Base-by-base conservation (phyloP, 495 filamentous ascomycete genomes). In the Neurospora hispaniola region DNA sequence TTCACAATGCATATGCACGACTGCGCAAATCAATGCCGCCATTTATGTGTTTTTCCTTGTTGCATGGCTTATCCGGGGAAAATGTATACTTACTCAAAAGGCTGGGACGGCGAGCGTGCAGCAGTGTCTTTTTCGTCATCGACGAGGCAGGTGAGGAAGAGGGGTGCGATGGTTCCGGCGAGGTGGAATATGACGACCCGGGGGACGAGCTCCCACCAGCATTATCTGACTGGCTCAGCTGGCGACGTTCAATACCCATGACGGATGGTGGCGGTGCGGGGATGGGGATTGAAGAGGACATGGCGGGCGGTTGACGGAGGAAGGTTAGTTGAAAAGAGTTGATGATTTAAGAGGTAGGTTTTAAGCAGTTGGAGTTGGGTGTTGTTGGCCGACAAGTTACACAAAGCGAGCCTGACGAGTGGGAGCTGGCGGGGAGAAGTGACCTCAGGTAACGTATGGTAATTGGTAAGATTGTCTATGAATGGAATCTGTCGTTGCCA, bases 211-310 rank as follows among this genome's bases (percentile, higher is more conserved):
- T 84, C 74, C 77, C 77, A 35, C 79, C 76, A 39, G 79, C 75
- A 79, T 83, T 83, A 74, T 76, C 78, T 2, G 85, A 79, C 71
- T 78, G 79, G 9, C 78, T 76, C 48, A 80, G 81, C 59, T 70
- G 80, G 20, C 77, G 74, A 62, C 82, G 81, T 20, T 74, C 48
- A 62, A 72, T 71, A 41, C 77, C 73, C n/a, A 81, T 74, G 62
- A 75, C 78, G 14, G 81, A 77, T 0, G 81, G 78, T 76, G 84
- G 77, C 40, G 79, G 70, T 27, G 82, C 75, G 68, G 86, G 86
- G 70, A 88, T 88, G 72, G 81, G 79, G 79, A 88, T 88, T 69
- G 86, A 88, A 72, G 84, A 84, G 23, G 87, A 84, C 84, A 87
- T 86, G 72, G 69, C 77, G 42, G 54, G 70, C 71, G 44, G 44